Conservation (phyloP, 2,329 filamentous ascomycete species). For the Claviceps sp. region DNA sequence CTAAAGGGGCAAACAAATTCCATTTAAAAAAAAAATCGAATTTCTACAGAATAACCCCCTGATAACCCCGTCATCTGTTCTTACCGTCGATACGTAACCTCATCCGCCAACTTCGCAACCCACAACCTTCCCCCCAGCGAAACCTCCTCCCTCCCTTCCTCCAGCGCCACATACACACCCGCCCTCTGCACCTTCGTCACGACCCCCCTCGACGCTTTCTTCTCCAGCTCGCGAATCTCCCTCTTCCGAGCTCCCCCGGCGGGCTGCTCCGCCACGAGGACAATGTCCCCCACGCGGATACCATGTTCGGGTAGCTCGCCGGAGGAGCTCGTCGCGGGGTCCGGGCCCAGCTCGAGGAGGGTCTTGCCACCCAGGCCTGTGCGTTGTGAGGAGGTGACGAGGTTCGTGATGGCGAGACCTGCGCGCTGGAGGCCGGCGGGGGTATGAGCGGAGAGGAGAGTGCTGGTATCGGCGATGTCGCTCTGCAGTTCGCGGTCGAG, state of each 20-base stretch:
- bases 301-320: constrained; percentile 60
- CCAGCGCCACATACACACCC: constrained; percentile 53
- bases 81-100: constrained; percentile 50
- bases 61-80: too few species aligned
- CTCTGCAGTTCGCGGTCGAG: constrained; percentile 58
- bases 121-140: constrained; percentile 38
- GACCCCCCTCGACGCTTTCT: constrained; percentile 55
- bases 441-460: constrained; percentile 52
- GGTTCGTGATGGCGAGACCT: constrained; percentile 67
- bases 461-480: constrained; percentile 57
- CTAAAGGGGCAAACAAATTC: too few species aligned
- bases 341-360: constrained; percentile 65
- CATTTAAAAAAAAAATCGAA: not conserved
- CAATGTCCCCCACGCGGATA: constrained; percentile 64
- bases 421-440: constrained; percentile 59
- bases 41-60: not conserved
- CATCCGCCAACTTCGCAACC: constrained; percentile 55
- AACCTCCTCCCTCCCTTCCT: constrained; percentile 44
- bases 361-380: constrained; percentile 89
- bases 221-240: constrained; percentile 58
- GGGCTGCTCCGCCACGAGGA: constrained; percentile 62
- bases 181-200: constrained; percentile 49
- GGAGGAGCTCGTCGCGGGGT: constrained; percentile 47
- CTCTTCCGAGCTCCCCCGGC: constrained; percentile 58
- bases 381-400: constrained; percentile 59